These are phyloP conservation scores for Talaromyces pinophilus DNA, from an alignment of 2,329 filamentous ascomycete species.

Conservation along the genomic window DNA sequence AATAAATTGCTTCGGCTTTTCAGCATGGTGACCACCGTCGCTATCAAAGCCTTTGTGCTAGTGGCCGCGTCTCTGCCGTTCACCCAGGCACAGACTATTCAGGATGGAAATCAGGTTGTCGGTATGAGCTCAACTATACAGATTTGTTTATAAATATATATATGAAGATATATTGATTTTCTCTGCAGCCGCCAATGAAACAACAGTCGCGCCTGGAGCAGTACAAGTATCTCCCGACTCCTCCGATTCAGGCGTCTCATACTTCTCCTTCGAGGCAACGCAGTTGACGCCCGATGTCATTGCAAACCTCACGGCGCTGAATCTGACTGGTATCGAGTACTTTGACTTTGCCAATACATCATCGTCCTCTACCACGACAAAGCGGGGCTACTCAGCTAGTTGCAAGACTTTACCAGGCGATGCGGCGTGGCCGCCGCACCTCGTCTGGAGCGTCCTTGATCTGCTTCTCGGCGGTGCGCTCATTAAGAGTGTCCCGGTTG, in stretches of 20 bases:
- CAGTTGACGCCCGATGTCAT: slow-evolving; percentile 42
- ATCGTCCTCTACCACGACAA: slow-evolving; percentile 20
- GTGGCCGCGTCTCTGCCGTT: slow-evolving; percentile 7
- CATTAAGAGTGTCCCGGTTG: slow-evolving; percentile 37
- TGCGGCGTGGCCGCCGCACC: slow-evolving; percentile 25
- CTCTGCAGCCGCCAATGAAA: slow-evolving; percentile 1
- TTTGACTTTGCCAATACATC: slow-evolving; percentile 36
- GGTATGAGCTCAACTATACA: neutral
- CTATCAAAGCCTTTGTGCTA: neutral
- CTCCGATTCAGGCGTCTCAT: neutral
- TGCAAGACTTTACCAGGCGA: slow-evolving; percentile 32
- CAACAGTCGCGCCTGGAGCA: slow-evolving; percentile 9
- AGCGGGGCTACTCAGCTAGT: slow-evolving; percentile 45
- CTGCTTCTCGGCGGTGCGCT: slow-evolving; percentile 38
- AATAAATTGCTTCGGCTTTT: too few species aligned
- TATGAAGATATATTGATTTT: neutral
- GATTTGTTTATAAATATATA: neutral
- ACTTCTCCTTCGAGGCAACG: slow-evolving; percentile 29
- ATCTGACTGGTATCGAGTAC: slow-evolving; percentile 35
- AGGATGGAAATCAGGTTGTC: slow-evolving; percentile 8
- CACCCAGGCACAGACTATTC: slow-evolving; percentile 4
- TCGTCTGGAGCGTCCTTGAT: slow-evolving; percentile 37
- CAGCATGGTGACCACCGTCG: neutral
- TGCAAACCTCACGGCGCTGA: slow-evolving; percentile 34
- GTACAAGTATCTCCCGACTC: neutral